phyloP scores from a whole-genome alignment of 2,329 filamentous ascomycete genomes.

The Trichophyton simii region DNA sequence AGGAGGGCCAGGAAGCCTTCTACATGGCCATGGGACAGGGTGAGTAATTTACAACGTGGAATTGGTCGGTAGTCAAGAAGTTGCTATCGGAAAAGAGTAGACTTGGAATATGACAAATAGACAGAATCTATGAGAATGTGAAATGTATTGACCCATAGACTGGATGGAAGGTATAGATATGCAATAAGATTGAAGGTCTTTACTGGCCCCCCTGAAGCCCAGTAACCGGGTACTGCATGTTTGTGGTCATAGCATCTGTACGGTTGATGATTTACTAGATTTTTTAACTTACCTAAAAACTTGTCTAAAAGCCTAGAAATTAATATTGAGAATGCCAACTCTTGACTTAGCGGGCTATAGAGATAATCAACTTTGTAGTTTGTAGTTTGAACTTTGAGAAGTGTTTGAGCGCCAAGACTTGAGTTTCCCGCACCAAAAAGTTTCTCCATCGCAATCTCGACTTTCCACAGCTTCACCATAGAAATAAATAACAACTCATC shows the following conservation, averaged over 20 bases:
- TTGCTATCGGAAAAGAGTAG: not conserved
- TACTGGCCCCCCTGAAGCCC: too few relatives aligned
- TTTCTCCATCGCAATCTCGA: not conserved
- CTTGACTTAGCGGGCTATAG: too few relatives aligned
- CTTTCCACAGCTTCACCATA: too few relatives aligned
- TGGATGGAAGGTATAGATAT: not conserved
- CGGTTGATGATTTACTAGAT: too few relatives aligned
- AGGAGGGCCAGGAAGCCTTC: slow-evolving; percentile 6
- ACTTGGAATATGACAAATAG: not conserved
- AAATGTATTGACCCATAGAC: not conserved
- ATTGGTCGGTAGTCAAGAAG: not conserved
- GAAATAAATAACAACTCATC: not conserved
- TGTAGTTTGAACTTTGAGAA: not conserved
- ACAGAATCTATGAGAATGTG: not conserved
- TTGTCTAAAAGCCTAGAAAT: too few relatives aligned
- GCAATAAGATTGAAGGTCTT: not conserved
- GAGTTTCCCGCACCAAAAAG: not conserved
- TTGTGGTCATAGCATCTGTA: too few relatives aligned
- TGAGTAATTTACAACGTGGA: not conserved
- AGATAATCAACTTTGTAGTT: too few relatives aligned
- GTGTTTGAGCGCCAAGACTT: not conserved
- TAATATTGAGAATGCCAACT: too few relatives aligned
- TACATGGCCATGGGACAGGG: slow-evolving; percentile 4
- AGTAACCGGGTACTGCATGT: too few relatives aligned
- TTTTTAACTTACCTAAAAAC: too few relatives aligned